phyloP scores from a whole-genome alignment of 139 green algal genomes.

The Pseudopediastrum boryanum region DNA sequence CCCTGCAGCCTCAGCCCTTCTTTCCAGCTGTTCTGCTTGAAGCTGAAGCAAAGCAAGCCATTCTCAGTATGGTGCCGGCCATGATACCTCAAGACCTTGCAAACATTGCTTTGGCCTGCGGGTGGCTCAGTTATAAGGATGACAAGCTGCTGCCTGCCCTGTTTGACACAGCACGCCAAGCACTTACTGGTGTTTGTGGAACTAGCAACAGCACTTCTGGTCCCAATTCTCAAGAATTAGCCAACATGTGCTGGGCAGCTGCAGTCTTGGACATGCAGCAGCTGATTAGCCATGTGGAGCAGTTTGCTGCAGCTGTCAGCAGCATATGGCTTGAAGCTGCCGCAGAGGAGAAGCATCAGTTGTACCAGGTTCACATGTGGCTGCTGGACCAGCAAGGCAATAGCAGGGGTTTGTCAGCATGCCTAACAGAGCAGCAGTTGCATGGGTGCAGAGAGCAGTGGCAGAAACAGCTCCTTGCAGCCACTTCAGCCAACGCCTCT shows the following conservation, averaged over 20 bases:
- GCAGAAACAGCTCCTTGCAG: too few relatives aligned
- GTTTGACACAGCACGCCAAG: background rate
- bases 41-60: background rate
- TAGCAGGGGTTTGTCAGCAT: too few relatives aligned
- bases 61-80: background rate
- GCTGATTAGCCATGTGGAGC: background rate
- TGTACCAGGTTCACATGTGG: too few relatives aligned
- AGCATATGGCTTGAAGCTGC: too few relatives aligned
- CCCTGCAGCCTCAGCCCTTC: background rate
- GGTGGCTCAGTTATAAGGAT: background rate
- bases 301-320: too few relatives aligned
- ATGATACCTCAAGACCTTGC: background rate
- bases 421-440: too few relatives aligned
- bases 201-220: background rate
- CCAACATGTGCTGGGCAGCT: background rate
- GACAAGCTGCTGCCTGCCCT: background rate
- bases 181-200: background rate
- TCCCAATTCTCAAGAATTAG: background rate
- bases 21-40: background rate
- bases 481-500: too few relatives aligned
- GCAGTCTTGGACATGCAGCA: background rate
- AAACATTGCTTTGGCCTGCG: background rate
- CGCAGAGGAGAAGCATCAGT: too few relatives aligned
- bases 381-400: too few relatives aligned
- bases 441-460: too few relatives aligned